Evolutionary conservation across 192 early-diverging fungal genomes (phyloP).

Genomic region (Gamsiella multidivaricata): DNA sequence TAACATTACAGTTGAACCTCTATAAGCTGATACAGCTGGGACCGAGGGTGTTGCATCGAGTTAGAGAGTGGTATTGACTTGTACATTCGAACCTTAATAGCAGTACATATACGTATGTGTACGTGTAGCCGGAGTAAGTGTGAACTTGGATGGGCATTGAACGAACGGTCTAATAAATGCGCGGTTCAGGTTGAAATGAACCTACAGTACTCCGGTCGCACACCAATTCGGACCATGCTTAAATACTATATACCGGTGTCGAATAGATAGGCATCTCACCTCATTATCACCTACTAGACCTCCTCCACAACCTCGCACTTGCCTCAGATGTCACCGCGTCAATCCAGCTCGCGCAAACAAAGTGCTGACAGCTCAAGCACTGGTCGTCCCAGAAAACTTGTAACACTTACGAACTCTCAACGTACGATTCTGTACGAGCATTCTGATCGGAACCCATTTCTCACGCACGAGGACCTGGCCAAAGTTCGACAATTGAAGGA

Average conservation of each 20-base stretch:
- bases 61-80: background rate
- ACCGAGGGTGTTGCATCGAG: background rate
- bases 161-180: background rate
- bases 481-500: background rate
- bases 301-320: background rate
- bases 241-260: background rate
- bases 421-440: background rate
- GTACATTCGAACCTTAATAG: background rate
- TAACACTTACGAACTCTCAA: background rate
- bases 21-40: background rate
- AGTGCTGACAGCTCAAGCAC: too few relatives aligned
- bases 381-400: background rate
- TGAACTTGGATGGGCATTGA: too few relatives aligned
- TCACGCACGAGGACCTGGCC: background rate
- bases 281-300: background rate
- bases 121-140: background rate
- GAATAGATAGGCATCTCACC: background rate
- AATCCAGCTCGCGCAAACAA: too few relatives aligned
- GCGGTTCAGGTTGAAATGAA: background rate
- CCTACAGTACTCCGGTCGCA: background rate
- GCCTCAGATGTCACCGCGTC: background rate
- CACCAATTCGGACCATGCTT: background rate
- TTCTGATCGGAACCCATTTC: background rate
- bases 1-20: background rate
- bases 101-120: background rate